phyloP scores from a whole-genome alignment of 768 basidiomycete genomes.

The Leucosporidium scottii region DNA sequence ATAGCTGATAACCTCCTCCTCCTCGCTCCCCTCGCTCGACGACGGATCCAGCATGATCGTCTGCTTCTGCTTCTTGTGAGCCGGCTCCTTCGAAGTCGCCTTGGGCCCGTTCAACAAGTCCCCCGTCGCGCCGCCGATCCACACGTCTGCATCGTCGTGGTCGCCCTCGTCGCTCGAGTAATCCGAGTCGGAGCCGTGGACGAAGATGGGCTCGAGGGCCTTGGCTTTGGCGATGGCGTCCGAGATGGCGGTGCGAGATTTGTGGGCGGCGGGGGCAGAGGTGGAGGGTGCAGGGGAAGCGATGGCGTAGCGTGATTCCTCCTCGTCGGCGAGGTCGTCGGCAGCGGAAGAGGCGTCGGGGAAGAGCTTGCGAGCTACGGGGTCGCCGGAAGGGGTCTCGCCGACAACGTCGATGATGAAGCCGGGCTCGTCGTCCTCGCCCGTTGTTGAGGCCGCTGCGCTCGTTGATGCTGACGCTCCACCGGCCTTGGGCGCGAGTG shows the following conservation, averaged over 20 bases:
- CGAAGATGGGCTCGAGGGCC: neutral
- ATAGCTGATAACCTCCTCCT: neutral
- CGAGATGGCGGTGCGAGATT: neutral
- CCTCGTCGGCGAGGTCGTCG: conserved; percentile 10
- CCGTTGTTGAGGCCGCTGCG: neutral
- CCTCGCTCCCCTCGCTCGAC: neutral
- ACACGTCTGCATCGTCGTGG: conserved; percentile 8
- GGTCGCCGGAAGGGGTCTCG: neutral
- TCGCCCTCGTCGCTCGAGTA: conserved; percentile 1
- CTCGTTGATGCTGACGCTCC: neutral
- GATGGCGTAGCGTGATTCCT: conserved; percentile 29
- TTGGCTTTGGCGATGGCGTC: conserved; percentile 3
- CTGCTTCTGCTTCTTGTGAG: neutral
- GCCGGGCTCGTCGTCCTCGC: neutral
- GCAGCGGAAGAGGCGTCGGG: neutral
- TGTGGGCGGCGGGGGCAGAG: neutral
- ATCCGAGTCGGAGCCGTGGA: neutral
- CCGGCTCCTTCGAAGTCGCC: neutral
- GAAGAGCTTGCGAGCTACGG: neutral
- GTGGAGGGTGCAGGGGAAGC: conserved; percentile 4
- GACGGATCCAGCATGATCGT: neutral
- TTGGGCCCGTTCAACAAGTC: neutral
- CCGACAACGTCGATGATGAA: conserved; percentile 13
- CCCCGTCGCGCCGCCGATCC: conserved; percentile 18
- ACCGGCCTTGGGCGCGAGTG: neutral